Base-by-base conservation (phyloP, 768 basidiomycete genomes). In the Leccinum fibrillosum region DNA sequence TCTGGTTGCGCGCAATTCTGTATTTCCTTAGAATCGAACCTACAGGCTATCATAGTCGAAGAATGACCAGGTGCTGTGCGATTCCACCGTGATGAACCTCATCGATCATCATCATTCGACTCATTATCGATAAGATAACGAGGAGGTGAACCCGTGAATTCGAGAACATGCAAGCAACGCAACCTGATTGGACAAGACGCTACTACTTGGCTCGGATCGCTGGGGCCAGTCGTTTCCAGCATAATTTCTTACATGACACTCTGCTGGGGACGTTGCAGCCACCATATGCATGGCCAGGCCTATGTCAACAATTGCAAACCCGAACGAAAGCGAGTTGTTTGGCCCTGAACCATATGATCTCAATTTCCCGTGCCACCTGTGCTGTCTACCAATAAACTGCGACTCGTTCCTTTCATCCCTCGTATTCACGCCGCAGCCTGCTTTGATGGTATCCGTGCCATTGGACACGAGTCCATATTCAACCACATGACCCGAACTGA, bases 331-430 rank as follows among this genome's bases (percentile, higher is more conserved):
- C 26, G 60, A 59, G 35, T 42, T 72, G 49, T 59, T 60, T 32
- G 66, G 70, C 5, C 67, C 66, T 4, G 67, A 72, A n/a, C 68
- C 69, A 13, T 67, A 68, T 8, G 66, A 75, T 32, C 32, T 66
- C 45, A 66, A 68, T 34, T 69, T 63, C 58, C 56, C 2, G 28
- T 57, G 11, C 62, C 61, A 12, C 51, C 57, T 7, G 58, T 57
- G 3, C 45, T 71, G 7, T 60, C 57, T 2, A 65, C 61, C 6
- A 19, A 57, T 25, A 64, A 62, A 28, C 13, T 65, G 21, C 62
- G 54, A 30, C 63, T 71, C 51, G 54, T 64, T 42, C 62, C 66
- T 12, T 71, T 68, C 49, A 44, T 66, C 7, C 66, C 66, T 50
- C 57, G 63, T 0, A 25, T 61, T 23, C 68, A 70, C 52, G 60